phyloP scores from a whole-genome alignment of 108 stramenopile genomes.

The Chaetoceros tenuissimus region DNA sequence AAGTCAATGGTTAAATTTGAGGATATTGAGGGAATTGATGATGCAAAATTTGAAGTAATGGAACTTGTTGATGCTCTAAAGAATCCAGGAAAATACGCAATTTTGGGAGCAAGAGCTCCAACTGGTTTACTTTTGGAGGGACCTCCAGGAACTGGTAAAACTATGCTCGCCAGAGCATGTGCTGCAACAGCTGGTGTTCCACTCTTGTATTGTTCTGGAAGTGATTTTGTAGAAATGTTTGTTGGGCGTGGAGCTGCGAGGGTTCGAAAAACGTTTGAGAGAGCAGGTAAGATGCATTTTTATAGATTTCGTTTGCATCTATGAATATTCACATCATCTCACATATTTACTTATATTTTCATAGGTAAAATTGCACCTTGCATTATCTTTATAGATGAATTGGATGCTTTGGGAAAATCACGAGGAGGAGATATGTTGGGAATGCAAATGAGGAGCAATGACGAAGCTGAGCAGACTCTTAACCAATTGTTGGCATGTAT shows the following conservation, averaged over 20 bases:
- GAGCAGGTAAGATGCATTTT: slow-evolving; percentile 46
- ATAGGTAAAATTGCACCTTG: slow-evolving; percentile 62
- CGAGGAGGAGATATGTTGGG: slow-evolving; percentile 48
- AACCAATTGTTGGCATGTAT: slow-evolving; percentile 83
- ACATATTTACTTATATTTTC: too few relatives aligned
- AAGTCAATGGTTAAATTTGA: slow-evolving; percentile 58
- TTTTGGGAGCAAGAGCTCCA: slow-evolving; percentile 78
- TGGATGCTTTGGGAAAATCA: slow-evolving; percentile 79
- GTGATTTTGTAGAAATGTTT: slow-evolving; percentile 79
- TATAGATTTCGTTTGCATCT: too few relatives aligned
- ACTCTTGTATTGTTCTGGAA: slow-evolving; percentile 73
- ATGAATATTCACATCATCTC: too few relatives aligned
- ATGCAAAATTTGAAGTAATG: slow-evolving; percentile 81
- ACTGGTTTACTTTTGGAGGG: slow-evolving; percentile 76
- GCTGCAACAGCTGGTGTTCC: slow-evolving; percentile 83
- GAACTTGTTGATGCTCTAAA: slow-evolving; percentile 78
- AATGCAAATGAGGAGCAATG: slow-evolving; percentile 46
- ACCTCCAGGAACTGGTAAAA: slow-evolving; percentile 64
- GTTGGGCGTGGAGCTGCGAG: slow-evolving; percentile 91
- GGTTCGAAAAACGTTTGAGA: slow-evolving; percentile 81
- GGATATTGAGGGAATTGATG: slow-evolving; percentile 81
- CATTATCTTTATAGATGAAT: slow-evolving; percentile 84
- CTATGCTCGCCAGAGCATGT: slow-evolving; percentile 76
- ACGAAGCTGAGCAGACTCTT: slow-evolving; percentile 85
- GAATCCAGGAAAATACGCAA: slow-evolving; percentile 77